Base-by-base conservation (phyloP, 176 grass and related monocot genomes). In the Metroxylon sagu region DNA sequence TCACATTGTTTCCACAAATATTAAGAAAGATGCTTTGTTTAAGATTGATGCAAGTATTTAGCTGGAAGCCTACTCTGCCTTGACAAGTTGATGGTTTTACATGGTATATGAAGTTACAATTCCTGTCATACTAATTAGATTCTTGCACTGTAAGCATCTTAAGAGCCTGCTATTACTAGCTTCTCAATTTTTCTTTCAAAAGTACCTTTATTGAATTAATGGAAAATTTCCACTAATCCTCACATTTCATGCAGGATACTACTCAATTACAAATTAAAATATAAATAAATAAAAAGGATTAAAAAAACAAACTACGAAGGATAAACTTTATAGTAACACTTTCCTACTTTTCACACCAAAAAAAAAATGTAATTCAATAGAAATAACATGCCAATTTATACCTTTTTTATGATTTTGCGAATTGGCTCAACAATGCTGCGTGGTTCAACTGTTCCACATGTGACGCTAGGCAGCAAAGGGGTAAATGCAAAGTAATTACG, bases 401-500 rank as follows among this genome's bases (percentile, higher is more conserved):
- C 90, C 86, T 86, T 95, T 62, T 76, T 79, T 64, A 95, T 71
- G 74, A 95, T 76, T 48, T 76, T 89, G 56, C 90, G 83, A 17
- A 95, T 87, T 2, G 90, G 90, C 72, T 95, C 90, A 56, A 87
- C 83, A 52, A 95, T 80, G 54, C 90, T 95, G 74, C 90, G 85
- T 17, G 90, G 86, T 65, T 95, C 90, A 49, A 95, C 83, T 56
- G 90, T 95, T 19, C 90, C 90, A 71, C 83, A 95, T 19, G 90
- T 95, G 53, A 95, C 82, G 64, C 90, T 95, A 3, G 90, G 90
- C 35, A 95, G 86, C 76, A 95, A 66, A 3, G 90, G 90, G 0
- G 90, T 95, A 48, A 95, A 95, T 1, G 83, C 80, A 43, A 95
- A 95, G 62, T 95, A 95, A 64, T 95, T 95, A 55, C 90, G 77